These are phyloP conservation scores for Scutellaria baicalensis DNA, from an alignment of 257 asterid genomes.

Conservation along the genomic window DNA sequence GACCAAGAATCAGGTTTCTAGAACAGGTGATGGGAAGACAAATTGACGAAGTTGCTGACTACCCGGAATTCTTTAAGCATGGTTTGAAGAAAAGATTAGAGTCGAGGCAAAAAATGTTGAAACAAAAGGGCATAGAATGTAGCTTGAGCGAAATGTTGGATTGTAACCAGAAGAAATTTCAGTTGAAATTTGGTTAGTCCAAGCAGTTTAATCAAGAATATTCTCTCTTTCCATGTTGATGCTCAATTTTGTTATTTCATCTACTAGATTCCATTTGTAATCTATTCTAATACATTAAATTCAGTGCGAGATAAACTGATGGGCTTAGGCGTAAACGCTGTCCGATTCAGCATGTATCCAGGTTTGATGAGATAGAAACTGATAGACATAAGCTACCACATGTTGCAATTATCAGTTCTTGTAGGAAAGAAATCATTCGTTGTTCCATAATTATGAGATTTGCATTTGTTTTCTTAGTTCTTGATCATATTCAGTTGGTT, in stretches of 20 bases:
- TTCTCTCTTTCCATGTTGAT: not conserved
- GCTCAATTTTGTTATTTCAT: not conserved
- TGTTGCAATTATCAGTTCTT: not conserved
- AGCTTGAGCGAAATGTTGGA: conserved; percentile 91
- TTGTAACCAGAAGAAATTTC: conserved; percentile 77
- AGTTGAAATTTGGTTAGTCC: conserved; percentile 56
- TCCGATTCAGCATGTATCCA: not conserved
- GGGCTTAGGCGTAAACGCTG: not conserved
- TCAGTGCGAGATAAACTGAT: conserved; percentile 5
- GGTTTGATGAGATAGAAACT: not conserved
- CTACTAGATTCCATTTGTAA: not conserved
- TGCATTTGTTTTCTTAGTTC: too few species aligned
- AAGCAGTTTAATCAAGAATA: conserved; percentile 16
- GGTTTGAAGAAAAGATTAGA: conserved; percentile 81
- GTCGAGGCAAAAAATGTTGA: conserved; percentile 62
- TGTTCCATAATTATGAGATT: too few species aligned
- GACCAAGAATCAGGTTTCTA: conserved; percentile 83
- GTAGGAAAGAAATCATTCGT: not conserved
- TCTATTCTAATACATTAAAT: not conserved
- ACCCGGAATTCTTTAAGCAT: conserved; percentile 84
- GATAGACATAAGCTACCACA: not conserved
- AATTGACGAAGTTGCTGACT: conserved; percentile 66
- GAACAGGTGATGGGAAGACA: conserved; percentile 72
- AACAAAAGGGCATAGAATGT: conserved; percentile 44
- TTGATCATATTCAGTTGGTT: too few species aligned